phyloP scores from a whole-genome alignment of 169 alveolate species.

The Perkinsus chesapeaki region DNA sequence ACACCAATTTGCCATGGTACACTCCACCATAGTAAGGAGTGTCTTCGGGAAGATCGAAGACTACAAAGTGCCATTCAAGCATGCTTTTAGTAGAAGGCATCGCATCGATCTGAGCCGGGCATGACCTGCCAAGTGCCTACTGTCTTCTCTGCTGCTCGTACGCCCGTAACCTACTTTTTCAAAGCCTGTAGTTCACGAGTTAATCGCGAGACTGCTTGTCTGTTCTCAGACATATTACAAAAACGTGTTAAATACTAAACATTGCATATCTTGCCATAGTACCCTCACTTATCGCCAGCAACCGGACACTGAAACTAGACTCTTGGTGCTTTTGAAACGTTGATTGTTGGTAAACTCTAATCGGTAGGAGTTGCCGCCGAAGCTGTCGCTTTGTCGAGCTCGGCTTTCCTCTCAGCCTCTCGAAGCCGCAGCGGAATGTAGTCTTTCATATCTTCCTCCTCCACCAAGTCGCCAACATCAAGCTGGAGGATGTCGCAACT shows the following conservation, averaged over 20 bases:
- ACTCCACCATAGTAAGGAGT: slow-evolving; percentile 21
- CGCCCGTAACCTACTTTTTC: neutral
- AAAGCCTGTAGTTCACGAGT: neutral
- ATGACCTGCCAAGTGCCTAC: neutral
- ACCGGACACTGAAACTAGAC: too few relatives aligned
- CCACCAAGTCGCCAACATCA: slow-evolving; percentile 42
- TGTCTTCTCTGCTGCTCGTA: neutral
- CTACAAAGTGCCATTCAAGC: slow-evolving; percentile 19
- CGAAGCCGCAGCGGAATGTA: neutral
- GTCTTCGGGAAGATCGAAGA: slow-evolving; percentile 21
- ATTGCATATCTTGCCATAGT: too few relatives aligned
- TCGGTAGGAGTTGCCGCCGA: neutral
- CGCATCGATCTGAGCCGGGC: neutral
- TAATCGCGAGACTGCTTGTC: neutral
- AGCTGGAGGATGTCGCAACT: slow-evolving; percentile 44
- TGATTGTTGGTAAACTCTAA: neutral
- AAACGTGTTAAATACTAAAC: neutral
- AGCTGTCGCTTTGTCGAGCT: neutral
- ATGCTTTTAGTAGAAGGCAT: neutral
- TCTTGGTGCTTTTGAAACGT: too few relatives aligned
- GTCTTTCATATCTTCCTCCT: neutral
- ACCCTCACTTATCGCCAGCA: too few relatives aligned
- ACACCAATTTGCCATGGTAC: slow-evolving; percentile 52
- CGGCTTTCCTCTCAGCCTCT: neutral
- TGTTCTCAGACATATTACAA: neutral